These are phyloP conservation scores for Yamadazyma philogaea DNA, from an alignment of 805 yeast species.

Conservation along the genomic window DNA sequence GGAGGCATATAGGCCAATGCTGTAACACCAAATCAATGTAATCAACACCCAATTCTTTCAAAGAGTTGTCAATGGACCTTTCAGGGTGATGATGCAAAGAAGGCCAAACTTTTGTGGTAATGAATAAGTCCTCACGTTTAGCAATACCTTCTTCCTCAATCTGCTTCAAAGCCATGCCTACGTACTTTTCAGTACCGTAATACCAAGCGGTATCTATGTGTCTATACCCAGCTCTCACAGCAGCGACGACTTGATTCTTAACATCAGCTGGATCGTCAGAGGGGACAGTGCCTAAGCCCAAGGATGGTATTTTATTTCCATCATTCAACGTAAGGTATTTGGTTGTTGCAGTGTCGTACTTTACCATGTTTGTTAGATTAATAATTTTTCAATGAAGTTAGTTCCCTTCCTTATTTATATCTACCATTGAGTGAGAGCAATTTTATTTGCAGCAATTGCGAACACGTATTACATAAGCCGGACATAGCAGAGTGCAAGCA, in stretches of 20 bases:
- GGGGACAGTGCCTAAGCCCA: conserved; percentile 59
- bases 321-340: conserved; percentile 48
- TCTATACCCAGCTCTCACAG: conserved; percentile 44
- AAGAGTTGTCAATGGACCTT: conserved; percentile 39
- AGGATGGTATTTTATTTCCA: conserved; percentile 59
- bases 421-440: conserved; percentile 1
- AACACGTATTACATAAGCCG: too few species aligned
- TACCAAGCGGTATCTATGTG: conserved; percentile 54
- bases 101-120: conserved; percentile 45
- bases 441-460: too few species aligned
- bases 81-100: conserved; percentile 39
- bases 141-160: conserved; percentile 46
- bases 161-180: conserved; percentile 47
- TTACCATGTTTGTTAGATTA: conserved; percentile 1
- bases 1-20: conserved; percentile 49
- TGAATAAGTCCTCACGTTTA: conserved; percentile 44
- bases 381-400: background rate
- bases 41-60: conserved; percentile 39
- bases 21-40: conserved; percentile 47
- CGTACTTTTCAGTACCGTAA: conserved; percentile 42
- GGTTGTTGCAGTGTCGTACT: conserved; percentile 28
- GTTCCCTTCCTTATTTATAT: background rate
- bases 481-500: too few species aligned
- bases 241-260: conserved; percentile 33
- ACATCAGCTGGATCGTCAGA: conserved; percentile 30